A percentile compares a stretch with the other conserved stretches of the same genome.
These are phyloP conservation scores for Aureobasidium sp. DNA, from an alignment of 2,329 filamentous ascomycete genomes.

Conservation along the genomic window DNA sequence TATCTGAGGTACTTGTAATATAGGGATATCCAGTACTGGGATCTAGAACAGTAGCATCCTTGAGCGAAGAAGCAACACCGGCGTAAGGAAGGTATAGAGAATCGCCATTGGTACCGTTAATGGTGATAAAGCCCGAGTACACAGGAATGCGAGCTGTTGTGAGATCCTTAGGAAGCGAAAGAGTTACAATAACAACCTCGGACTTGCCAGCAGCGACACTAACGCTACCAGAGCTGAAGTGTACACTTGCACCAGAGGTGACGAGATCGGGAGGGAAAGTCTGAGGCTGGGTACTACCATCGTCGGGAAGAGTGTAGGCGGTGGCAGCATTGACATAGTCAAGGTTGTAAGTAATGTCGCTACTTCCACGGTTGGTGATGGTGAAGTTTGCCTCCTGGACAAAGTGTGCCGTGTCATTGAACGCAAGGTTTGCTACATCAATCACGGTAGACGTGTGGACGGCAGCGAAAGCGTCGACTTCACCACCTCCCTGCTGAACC, in stretches of 20 bases:
- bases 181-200: conserved; percentile 21
- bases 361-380: conserved; percentile 48
- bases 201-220: conserved; percentile 20
- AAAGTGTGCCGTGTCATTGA: conserved; percentile 59
- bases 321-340: conserved; percentile 46
- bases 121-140: conserved; percentile 30
- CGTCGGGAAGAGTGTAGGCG: conserved; percentile 42
- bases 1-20: conserved; percentile 15
- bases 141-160: conserved; percentile 25
- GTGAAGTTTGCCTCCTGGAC: conserved; percentile 44
- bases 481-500: conserved; percentile 54
- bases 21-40: conserved; percentile 22
- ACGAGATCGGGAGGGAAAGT: conserved; percentile 21
- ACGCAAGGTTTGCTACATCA: conserved; percentile 51
- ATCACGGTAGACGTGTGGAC: conserved; percentile 49
- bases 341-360: conserved; percentile 47
- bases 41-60: conserved; percentile 24
- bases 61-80: conserved; percentile 25
- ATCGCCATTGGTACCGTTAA: conserved; percentile 21
- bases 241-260: conserved; percentile 20
- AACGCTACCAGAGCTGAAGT: conserved; percentile 19
- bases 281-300: conserved; percentile 18
- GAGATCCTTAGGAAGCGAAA: conserved; percentile 21
- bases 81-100: conserved; percentile 29
- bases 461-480: conserved; percentile 55